Evolutionary conservation across 306 rosid genomes (phyloP).

Genomic region (Glycine tomentella): DNA sequence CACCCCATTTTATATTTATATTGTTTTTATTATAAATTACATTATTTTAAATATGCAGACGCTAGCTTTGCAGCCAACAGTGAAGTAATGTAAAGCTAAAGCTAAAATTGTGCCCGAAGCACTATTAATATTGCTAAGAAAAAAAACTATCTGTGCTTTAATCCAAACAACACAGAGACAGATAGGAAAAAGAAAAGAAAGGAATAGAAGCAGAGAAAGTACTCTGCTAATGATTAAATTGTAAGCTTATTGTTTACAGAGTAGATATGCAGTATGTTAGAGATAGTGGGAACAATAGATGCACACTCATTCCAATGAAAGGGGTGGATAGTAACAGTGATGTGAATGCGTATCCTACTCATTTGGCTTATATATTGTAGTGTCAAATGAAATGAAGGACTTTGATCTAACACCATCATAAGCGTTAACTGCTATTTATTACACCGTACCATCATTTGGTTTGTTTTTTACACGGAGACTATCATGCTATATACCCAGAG

Average conservation of each 20-base stretch:
- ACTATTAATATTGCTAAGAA: too few relatives aligned
- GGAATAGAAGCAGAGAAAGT: neutral
- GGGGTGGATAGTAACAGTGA: conserved; percentile 19
- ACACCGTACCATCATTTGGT: conserved; percentile 28
- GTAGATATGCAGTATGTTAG: neutral
- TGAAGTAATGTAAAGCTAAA: neutral
- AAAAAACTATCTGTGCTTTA: neutral
- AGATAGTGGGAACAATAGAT: conserved; percentile 39
- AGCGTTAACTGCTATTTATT: conserved; percentile 34
- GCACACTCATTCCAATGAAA: conserved; percentile 21
- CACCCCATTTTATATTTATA: neutral
- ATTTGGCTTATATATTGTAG: neutral
- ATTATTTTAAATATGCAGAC: neutral
- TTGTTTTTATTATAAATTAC: neutral
- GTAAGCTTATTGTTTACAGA: neutral
- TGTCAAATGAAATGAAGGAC: neutral
- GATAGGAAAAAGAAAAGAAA: neutral
- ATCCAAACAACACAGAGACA: neutral
- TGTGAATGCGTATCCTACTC: conserved; percentile 11
- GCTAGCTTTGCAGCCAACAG: neutral
- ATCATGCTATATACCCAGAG: neutral
- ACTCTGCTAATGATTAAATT: conserved; percentile 40
- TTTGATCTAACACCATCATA: conserved; percentile 18
- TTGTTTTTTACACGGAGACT: neutral
- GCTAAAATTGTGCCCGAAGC: neutral